Conservation (phyloP, 345 rosid species). For the Hibiscus mutabilis region DNA sequence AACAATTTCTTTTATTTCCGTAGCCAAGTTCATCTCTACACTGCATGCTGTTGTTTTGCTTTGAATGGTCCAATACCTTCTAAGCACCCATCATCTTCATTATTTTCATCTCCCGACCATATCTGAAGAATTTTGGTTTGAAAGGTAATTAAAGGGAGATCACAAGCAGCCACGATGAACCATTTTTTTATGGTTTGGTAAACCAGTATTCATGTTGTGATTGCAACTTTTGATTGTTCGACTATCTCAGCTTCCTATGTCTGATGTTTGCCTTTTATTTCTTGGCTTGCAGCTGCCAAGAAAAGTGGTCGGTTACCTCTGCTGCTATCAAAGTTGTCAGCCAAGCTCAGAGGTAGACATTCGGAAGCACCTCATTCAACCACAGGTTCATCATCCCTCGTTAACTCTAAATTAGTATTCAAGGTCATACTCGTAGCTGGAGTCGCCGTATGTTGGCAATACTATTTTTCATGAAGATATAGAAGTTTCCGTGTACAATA, state of each 20-base stretch:
- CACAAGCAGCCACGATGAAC: neutral
- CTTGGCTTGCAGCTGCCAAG: conserved; percentile 32
- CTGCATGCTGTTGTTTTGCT: neutral
- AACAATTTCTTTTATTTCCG: neutral
- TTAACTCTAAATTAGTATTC: neutral
- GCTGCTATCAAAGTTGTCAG: conserved; percentile 30
- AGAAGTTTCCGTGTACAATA: conserved; percentile 18
- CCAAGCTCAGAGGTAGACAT: conserved; percentile 57
- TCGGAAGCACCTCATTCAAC: conserved; percentile 10
- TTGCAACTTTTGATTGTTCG: neutral
- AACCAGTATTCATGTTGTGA: neutral
- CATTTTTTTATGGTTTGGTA: neutral
- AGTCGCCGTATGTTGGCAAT: conserved; percentile 67
- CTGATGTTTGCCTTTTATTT: neutral
- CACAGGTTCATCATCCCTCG: neutral
- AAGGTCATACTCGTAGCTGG: neutral
- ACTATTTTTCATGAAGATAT: conserved; percentile 30
- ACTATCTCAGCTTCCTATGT: neutral
- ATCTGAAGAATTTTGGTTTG: neutral
- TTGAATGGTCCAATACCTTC: neutral
- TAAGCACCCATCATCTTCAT: neutral
- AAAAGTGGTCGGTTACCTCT: conserved; percentile 31
- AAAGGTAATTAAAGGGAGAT: neutral
- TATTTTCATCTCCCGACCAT: neutral
- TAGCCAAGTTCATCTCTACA: neutral